Evolutionary conservation across 2,329 filamentous ascomycete species (phyloP).

Genomic region (Penicillium sp.): DNA sequence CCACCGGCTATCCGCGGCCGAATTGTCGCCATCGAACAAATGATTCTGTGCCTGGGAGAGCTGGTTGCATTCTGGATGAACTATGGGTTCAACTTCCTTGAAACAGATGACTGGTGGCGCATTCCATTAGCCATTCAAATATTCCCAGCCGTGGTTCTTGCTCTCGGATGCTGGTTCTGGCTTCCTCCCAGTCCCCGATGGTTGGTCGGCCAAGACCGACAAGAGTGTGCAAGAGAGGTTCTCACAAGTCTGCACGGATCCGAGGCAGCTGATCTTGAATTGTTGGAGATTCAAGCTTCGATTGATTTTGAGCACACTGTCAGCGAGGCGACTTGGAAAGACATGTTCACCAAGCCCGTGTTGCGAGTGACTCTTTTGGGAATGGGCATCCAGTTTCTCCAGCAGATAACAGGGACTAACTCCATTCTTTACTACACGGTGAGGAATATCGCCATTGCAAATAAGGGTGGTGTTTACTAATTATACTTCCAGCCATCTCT

Average conservation of each 20-base stretch:
- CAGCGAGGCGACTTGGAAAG: constrained; percentile 12
- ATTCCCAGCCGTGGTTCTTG: constrained; percentile 16
- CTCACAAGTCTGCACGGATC: constrained; percentile 18
- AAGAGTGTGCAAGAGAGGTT: constrained; percentile 19
- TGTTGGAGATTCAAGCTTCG: constrained; percentile 18
- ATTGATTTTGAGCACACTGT: constrained; percentile 16
- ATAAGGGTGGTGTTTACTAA: background rate
- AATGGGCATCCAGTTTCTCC: constrained; percentile 20
- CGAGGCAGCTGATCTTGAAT: constrained; percentile 15
- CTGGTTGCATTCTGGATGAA: constrained; percentile 20
- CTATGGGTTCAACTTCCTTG: constrained; percentile 16
- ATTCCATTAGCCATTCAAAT: constrained; percentile 20
- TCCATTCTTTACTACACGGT: constrained; percentile 22
- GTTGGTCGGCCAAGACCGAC: constrained; percentile 19
- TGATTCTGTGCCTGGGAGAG: constrained; percentile 20
- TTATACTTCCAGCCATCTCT: constrained; percentile 11
- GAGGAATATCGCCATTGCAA: background rate
- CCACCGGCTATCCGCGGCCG: constrained; percentile 18
- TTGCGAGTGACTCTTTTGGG: constrained; percentile 17
- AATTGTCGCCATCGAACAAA: constrained; percentile 18
- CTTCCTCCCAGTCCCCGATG: constrained; percentile 21
- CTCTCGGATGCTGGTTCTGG: constrained; percentile 14
- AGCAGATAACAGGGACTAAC: constrained; percentile 21
- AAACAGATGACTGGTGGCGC: constrained; percentile 19
- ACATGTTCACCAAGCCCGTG: constrained; percentile 17